Evolutionary conservation across 345 rosid genomes (phyloP).

Genomic region (Corchorus capsularis): DNA sequence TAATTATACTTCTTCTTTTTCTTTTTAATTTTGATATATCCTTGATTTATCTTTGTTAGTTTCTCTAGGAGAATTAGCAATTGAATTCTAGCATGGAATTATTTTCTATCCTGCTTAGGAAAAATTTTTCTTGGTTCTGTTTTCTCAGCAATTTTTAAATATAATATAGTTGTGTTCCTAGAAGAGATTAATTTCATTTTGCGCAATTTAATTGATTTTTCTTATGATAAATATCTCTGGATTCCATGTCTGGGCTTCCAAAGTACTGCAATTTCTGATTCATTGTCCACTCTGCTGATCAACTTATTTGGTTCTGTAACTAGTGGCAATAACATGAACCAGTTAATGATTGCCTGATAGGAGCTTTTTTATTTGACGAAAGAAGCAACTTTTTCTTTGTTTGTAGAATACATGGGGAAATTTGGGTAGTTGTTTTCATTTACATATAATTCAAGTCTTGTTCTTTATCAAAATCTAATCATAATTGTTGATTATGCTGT

Average conservation of each 20-base stretch:
- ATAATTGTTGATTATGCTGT: neutral
- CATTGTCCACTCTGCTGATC: neutral
- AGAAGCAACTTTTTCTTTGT: neutral
- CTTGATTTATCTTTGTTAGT: neutral
- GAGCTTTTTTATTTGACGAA: neutral
- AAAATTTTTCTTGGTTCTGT: slow-evolving; percentile 2
- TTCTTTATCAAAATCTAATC: neutral
- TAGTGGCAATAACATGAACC: neutral
- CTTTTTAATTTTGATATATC: neutral
- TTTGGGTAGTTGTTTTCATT: neutral
- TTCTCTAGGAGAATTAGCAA: neutral
- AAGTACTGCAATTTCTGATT: neutral
- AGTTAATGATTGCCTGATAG: neutral
- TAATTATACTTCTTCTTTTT: neutral
- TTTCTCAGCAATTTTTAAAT: neutral
- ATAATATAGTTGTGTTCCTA: neutral
- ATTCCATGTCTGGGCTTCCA: neutral
- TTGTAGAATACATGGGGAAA: neutral
- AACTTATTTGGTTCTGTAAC: neutral
- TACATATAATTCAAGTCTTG: neutral
- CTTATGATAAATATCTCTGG: neutral
- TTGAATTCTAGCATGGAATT: neutral
- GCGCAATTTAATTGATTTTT: neutral
- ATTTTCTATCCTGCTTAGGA: neutral
- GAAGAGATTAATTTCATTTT: neutral